Percentiles rank a stretch among this genome's conserved stretches.
These are phyloP conservation scores for Aspergillus sp. DNA, from an alignment of 2,329 filamentous ascomycete species.

Conservation along the genomic window DNA sequence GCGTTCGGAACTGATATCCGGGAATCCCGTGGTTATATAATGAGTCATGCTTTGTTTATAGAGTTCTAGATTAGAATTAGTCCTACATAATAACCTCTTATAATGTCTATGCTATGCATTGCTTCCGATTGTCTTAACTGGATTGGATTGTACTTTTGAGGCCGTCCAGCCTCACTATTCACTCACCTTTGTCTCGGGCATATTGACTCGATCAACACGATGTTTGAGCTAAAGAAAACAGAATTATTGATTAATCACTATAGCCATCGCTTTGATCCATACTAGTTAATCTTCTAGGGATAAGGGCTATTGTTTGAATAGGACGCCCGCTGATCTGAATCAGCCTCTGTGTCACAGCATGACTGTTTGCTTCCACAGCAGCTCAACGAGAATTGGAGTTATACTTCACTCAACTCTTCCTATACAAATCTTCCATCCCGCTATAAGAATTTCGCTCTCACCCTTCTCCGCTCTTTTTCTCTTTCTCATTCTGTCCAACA, in stretches of 20 bases:
- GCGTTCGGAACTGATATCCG: neutral
- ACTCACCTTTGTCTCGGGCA: neutral
- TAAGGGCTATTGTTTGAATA: neutral
- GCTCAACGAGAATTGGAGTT: constrained; percentile 1
- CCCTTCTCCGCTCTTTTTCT: neutral
- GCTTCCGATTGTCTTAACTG: neutral
- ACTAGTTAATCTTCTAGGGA: neutral
- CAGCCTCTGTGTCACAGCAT: constrained; percentile 1
- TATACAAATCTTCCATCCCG: neutral
- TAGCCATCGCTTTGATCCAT: neutral
- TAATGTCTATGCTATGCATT: constrained; percentile 1
- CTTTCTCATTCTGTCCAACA: neutral
- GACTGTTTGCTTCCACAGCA: constrained; percentile 7
- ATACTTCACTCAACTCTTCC: neutral
- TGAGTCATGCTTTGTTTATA: constrained; percentile 1
- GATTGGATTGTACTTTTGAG: neutral
- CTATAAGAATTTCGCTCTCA: neutral
- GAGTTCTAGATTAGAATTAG: neutral
- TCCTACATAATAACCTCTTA: neutral
- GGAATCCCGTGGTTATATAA: neutral
- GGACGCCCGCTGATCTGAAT: neutral
- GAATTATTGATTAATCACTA: too few species aligned
- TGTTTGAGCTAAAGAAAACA: too few species aligned
- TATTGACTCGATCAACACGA: neutral
- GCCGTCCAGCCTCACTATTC: neutral